phyloP scores from a whole-genome alignment of 2,329 filamentous ascomycete species.

The Aciculosporium take region DNA sequence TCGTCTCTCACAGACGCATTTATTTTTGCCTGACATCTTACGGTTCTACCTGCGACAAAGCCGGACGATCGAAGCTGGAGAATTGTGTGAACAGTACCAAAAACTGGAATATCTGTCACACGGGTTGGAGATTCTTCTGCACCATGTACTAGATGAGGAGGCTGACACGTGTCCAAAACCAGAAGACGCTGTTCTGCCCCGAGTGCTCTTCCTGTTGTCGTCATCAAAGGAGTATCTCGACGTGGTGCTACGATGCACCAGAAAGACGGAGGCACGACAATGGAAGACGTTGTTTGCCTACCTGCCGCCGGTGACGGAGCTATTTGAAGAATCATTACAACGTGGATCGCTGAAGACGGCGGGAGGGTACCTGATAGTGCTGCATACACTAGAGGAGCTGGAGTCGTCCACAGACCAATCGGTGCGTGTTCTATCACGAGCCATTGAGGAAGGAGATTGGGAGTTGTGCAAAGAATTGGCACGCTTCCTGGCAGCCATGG shows the following conservation, averaged over 20 bases:
- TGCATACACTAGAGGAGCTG: constrained; percentile 68
- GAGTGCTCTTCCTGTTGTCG: constrained; percentile 49
- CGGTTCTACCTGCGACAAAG: constrained; percentile 63
- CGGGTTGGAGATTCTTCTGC: constrained; percentile 78
- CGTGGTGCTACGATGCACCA: constrained; percentile 89
- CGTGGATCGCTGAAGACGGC: constrained; percentile 85
- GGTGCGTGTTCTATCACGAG: constrained; percentile 65
- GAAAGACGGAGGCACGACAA: constrained; percentile 88
- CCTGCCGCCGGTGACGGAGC: constrained; percentile 73
- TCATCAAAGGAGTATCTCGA: constrained; percentile 79
- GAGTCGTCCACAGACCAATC: constrained; percentile 60
- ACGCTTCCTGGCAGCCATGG: constrained; percentile 85
- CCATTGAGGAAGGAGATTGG: constrained; percentile 80
- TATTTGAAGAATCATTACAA: constrained; percentile 85
- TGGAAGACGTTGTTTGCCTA: constrained; percentile 92
- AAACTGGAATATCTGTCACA: constrained; percentile 85
- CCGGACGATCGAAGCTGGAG: constrained; percentile 66
- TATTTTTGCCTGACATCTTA: constrained; percentile 81
- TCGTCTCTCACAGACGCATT: constrained; percentile 51
- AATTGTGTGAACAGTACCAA: constrained; percentile 72
- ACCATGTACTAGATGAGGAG: constrained; percentile 88
- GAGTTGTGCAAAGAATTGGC: constrained; percentile 91
- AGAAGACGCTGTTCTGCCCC: constrained; percentile 48
- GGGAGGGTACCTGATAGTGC: constrained; percentile 85
- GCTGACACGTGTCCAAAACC: constrained; percentile 57